These are phyloP conservation scores for Vanilla planifolia DNA, from an alignment of 106 monocot species.

Conservation along the genomic window DNA sequence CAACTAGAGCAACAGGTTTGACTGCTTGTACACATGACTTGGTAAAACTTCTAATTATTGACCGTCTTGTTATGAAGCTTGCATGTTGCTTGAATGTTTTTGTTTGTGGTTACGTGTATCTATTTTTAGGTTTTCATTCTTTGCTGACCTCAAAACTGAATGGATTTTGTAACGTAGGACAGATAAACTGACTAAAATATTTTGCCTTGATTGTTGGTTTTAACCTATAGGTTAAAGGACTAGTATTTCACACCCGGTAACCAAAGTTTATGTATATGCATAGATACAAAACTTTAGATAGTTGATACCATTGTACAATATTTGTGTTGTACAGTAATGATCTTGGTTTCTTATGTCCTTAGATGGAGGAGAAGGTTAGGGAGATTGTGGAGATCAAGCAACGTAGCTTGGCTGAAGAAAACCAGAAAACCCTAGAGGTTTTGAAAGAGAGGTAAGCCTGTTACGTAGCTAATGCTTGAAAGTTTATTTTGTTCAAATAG, in stretches of 20 bases:
- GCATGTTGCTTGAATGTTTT: not conserved
- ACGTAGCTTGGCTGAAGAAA: conserved; percentile 91
- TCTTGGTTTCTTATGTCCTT: conserved; percentile 7
- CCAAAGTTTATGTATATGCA: no score
- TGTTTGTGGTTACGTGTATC: not conserved
- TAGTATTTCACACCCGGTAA: no score
- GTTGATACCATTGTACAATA: no score
- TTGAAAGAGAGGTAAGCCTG: conserved; percentile 79
- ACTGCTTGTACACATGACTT: not conserved
- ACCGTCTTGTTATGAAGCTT: not conserved
- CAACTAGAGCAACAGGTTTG: conserved; percentile 94
- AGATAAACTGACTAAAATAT: no score
- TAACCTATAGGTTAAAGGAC: no score
- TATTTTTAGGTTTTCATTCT: not conserved
- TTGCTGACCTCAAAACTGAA: no score
- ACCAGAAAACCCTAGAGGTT: conserved; percentile 92
- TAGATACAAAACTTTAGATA: no score
- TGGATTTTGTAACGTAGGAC: no score
- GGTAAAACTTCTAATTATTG: conserved; percentile 2
- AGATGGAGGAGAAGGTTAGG: conserved; percentile 99
- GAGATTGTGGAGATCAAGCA: conserved; percentile 98
- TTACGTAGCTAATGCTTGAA: not conserved
- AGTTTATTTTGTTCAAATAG: not conserved
- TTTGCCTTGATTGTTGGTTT: no score
- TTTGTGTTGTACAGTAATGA: no score